Conservation (phyloP, 2,329 filamentous ascomycete species). For the Penicillium sp. region DNA sequence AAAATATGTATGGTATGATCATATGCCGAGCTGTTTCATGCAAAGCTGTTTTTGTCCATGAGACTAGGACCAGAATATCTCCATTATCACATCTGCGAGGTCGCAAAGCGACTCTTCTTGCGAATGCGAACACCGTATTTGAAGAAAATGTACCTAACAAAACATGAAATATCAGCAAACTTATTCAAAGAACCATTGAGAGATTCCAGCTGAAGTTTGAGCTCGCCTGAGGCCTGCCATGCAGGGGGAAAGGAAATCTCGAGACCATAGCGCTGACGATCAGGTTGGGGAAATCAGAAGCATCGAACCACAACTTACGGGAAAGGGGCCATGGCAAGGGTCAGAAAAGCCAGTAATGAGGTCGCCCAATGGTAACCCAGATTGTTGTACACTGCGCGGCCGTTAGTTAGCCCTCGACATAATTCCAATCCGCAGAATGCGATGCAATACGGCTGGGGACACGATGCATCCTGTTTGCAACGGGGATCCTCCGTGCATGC, state of each 20-base stretch:
- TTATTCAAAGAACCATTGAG: neutral
- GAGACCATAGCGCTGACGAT: constrained; percentile 9
- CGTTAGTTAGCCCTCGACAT: constrained; percentile 17
- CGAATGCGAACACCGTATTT: constrained; percentile 41
- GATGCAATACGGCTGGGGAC: constrained; percentile 7
- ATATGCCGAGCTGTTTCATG: constrained; percentile 1
- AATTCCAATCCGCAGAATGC: neutral
- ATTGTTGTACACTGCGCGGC: constrained; percentile 42
- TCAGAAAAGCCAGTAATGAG: constrained; percentile 42
- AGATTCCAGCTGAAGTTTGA: neutral
- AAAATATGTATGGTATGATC: constrained; percentile 3
- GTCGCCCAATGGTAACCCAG: constrained; percentile 47
- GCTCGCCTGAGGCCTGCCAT: constrained; percentile 4
- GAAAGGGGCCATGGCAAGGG: constrained; percentile 43
- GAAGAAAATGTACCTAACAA: constrained; percentile 42
- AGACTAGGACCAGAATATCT: neutral
- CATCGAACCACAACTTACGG: constrained; percentile 36
- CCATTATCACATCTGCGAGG: constrained; percentile 20
- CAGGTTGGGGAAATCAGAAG: neutral
- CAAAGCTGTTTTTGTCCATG: neutral
- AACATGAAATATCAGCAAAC: neutral
- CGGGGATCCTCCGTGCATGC: constrained; percentile 5
- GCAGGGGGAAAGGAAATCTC: constrained; percentile 4
- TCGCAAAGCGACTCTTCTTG: constrained; percentile 39
- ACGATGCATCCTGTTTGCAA: constrained; percentile 10